A percentile compares a stretch with the other conserved stretches of the same genome.
Evolutionary conservation across 2,329 filamentous ascomycete species (phyloP).

Genomic region (Magnaporthiopsis poae): DNA sequence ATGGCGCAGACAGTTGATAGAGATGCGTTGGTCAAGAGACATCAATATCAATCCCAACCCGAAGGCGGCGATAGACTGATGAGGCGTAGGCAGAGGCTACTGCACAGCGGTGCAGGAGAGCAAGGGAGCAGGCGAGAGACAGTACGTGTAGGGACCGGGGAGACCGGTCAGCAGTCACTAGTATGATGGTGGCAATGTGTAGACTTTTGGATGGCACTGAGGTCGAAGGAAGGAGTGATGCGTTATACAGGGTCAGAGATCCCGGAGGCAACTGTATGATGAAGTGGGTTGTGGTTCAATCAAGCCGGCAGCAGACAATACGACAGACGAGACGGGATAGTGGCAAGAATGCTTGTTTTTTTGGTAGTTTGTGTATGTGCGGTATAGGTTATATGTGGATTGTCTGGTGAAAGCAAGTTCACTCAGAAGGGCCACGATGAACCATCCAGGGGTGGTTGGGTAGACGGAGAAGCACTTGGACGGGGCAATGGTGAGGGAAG

Average conservation of each 20-base stretch:
- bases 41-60: conserved; percentile 38
- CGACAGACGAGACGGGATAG: not conserved
- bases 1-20: conserved; percentile 46
- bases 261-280: not conserved
- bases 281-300: not conserved
- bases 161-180: not conserved
- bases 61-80: not conserved
- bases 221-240: not conserved
- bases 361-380: not conserved
- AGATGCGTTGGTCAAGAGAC: conserved; percentile 48
- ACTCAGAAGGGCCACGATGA: not conserved
- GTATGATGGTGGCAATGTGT: not conserved
- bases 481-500: not conserved
- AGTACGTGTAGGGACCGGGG: not conserved
- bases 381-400: conserved; percentile 9
- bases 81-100: not conserved
- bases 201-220: not conserved
- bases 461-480: not conserved
- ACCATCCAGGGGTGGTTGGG: not conserved
- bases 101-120: not conserved
- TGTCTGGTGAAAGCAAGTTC: conserved; percentile 15
- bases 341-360: not conserved
- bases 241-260: not conserved
- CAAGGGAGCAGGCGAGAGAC: not conserved
- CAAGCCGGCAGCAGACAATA: not conserved